Conservation (phyloP, 768 basidiomycete genomes). For the Suillus brevipes region DNA sequence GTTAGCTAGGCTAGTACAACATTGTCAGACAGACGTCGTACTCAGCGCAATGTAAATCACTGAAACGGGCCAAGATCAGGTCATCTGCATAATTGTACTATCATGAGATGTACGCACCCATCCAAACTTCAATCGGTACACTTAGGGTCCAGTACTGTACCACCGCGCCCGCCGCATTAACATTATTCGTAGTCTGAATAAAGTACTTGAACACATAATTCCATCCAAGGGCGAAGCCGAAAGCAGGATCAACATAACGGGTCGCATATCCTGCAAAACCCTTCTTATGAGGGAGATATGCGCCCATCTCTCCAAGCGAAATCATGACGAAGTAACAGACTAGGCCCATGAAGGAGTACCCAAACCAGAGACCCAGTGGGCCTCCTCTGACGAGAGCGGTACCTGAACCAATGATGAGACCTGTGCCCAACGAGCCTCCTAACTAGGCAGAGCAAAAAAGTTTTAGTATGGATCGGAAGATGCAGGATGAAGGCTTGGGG, state of each 20-base stretch:
- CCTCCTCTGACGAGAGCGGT: constrained; percentile 58
- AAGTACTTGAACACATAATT: constrained; percentile 65
- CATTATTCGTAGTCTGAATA: constrained; percentile 65
- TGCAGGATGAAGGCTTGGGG: constrained; percentile 8
- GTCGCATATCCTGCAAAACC: constrained; percentile 59
- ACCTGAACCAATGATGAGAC: constrained; percentile 58
- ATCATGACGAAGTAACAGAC: constrained; percentile 63
- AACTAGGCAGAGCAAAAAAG: constrained; percentile 27
- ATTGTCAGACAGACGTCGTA: constrained; percentile 25
- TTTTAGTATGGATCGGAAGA: background rate
- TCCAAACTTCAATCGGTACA: constrained; percentile 53
- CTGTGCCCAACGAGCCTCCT: constrained; percentile 54
- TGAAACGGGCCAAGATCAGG: constrained; percentile 22
- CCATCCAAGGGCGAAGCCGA: constrained; percentile 51
- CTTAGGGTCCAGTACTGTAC: constrained; percentile 48
- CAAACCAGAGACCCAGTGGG: constrained; percentile 45
- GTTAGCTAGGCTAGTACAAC: constrained; percentile 6
- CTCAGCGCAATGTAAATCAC: constrained; percentile 61
- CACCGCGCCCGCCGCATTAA: constrained; percentile 60
- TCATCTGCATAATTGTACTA: constrained; percentile 1
- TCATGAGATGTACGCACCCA: constrained; percentile 43
- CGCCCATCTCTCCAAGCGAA: constrained; percentile 39
- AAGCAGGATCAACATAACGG: constrained; percentile 65
- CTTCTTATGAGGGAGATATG: constrained; percentile 57
- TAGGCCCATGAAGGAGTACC: constrained; percentile 50